Base-by-base conservation (phyloP, 257 asterid species). In the Ilex aquifolium region DNA sequence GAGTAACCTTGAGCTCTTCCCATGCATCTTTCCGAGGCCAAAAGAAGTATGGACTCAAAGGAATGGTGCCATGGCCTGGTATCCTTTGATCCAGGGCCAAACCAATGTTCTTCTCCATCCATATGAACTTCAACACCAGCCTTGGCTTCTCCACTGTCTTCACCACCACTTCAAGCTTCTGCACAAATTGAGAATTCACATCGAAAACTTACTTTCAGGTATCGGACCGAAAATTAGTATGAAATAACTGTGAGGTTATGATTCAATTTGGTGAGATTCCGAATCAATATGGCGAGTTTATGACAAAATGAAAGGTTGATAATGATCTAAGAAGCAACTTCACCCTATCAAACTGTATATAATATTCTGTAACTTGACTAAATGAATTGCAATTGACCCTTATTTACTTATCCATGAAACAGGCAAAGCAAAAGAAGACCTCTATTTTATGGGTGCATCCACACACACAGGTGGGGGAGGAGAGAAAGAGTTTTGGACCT, bases 1-100 rank as follows among this genome's bases (percentile, higher is more conserved):
- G 66, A 54, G 71, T 59, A 21, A 80, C 68, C 65, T 73, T 80
- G 5, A 80, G 72, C 66, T 80, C 85, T 62, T 80, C 85, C 85
- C 85, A 80, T 31, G 85, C 85, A 68, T 80, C 85, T 66, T 80
- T 80, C 63, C 85, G 73, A 21, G 82, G 85, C 85, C 85, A 80
- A 72, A 80, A 80, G 59, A 57, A 80, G 63, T 80, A 80, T 16
- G 85, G 80, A 68, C 76, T 76, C 54, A 80, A 57, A 7, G 85
- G 85, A 17, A 74, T 77, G 49, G 69, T 49, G 6, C 85, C 85
- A 74, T 73, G 66, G 13, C 74, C 82, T n/a, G 78, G 80, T 73
- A 80, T 30, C 52, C 48, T 39, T 67, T 76, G 85, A 74, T 80
- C 82, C 57, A 80, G 62, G 2, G 72, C 78, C 52, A 80, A 60